Base-by-base conservation (phyloP, 2,329 filamentous ascomycete genomes). In the Rhynchosporium secalis region DNA sequence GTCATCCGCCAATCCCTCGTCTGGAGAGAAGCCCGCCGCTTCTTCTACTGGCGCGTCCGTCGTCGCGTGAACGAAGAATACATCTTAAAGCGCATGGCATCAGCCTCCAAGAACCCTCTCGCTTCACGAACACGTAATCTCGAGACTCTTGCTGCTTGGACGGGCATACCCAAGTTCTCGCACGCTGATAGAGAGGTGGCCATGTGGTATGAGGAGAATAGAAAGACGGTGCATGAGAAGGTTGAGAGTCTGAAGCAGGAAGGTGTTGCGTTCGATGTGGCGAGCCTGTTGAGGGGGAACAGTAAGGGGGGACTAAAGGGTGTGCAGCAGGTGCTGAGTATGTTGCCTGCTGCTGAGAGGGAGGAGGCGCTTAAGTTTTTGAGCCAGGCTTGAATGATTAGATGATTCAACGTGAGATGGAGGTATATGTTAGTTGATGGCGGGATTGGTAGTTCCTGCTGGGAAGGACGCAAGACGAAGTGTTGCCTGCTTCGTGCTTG, bases 1-100 rank as follows among this genome's bases (percentile, higher is more conserved):
- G 88, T 90, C 62, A 96, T 99, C 72, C 92, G 95, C 66, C 85
- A 90, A 71, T 80, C 87, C 12, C 83, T 99, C 46, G 85, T 89
- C 73, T 98, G 94, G 95, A 83, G 86, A 75, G 90, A 96, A 71
- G 88, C 94, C 9, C 89, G 95, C 68, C 89, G 94, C 74, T 98
- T 95, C 91, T 98, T 99, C 84, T 99, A 98, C 89, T 99, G 96
- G 95, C 94, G 95, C 78, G 88, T 97, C 66, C 93, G 96, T 78
- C 90, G 95, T 75, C 87, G 95, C 79, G 84, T 99, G 75, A 98
- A 96, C 78, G 95, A 99, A 80, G 95, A 99, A 80, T 91, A 96
- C 77, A 92, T 99, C 71, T 84, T 99, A 76, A 95, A 93, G 80
- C 92, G 92, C 78, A 91, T 99, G 85, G 81, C 80, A 4, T 70